Conservation (phyloP, 2,329 filamentous ascomycete genomes). For the Alternaria tenuissima region DNA sequence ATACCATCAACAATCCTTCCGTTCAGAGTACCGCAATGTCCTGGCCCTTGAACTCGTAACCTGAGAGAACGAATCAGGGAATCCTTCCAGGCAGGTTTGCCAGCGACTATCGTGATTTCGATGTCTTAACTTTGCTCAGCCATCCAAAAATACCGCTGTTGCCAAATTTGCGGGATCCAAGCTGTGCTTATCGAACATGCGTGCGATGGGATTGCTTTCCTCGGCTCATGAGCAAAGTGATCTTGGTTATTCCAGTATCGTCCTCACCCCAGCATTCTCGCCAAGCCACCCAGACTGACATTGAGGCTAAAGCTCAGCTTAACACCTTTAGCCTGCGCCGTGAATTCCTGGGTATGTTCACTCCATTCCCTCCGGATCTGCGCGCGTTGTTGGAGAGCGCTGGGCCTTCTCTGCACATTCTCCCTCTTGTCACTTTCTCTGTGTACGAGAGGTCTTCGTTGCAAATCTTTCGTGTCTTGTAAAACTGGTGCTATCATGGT, state of each 20-base stretch:
- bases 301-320: constrained; percentile 44
- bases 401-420: constrained; percentile 15
- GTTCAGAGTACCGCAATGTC: not conserved
- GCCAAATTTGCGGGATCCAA: not conserved
- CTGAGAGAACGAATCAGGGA: not conserved
- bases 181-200: not conserved
- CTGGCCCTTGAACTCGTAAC: not conserved
- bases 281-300: constrained; percentile 34
- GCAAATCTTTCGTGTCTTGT: constrained; percentile 24
- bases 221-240: not conserved
- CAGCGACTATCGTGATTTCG: not conserved
- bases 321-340: constrained; percentile 34
- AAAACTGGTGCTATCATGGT: constrained; percentile 30
- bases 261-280: constrained; percentile 30
- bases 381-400: constrained; percentile 32
- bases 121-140: not conserved
- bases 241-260: not conserved
- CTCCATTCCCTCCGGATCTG: constrained; percentile 38
- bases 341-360: constrained; percentile 35
- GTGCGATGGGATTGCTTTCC: not conserved
- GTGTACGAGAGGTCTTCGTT: constrained; percentile 8
- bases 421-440: constrained; percentile 15
- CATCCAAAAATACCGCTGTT: not conserved
- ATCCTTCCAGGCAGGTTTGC: not conserved
- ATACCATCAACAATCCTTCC: not conserved